phyloP scores from a whole-genome alignment of 805 yeast species.

The Clavispora carvajalis region DNA sequence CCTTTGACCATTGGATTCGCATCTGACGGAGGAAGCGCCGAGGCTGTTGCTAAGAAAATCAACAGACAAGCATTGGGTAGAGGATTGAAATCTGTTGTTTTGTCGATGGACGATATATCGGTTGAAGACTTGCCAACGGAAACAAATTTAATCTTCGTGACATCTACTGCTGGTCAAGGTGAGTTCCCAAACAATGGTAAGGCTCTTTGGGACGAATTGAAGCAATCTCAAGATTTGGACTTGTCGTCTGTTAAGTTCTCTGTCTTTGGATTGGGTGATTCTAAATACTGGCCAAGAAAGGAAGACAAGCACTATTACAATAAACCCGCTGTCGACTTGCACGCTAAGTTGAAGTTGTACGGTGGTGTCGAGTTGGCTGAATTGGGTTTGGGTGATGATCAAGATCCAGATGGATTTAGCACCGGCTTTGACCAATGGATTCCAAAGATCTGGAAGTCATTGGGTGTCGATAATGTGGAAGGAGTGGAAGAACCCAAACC shows the following conservation, averaged over 20 bases:
- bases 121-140: constrained; percentile 70
- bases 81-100: constrained; percentile 62
- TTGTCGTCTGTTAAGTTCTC: constrained; percentile 52
- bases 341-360: constrained; percentile 55
- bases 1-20: constrained; percentile 84
- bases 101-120: constrained; percentile 68
- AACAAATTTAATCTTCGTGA: constrained; percentile 60
- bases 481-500: constrained; percentile 88
- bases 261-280: constrained; percentile 76
- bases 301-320: constrained; percentile 92
- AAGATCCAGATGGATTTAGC: constrained; percentile 91
- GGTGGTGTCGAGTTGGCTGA: constrained; percentile 73
- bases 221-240: constrained; percentile 58
- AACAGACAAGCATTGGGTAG: constrained; percentile 75
- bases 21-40: constrained; percentile 90
- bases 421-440: constrained; percentile 93
- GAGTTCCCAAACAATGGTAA: constrained; percentile 83
- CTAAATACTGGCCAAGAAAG: constrained; percentile 93
- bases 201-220: constrained; percentile 67
- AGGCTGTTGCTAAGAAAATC: constrained; percentile 71
- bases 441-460: constrained; percentile 74
- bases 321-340: constrained; percentile 78
- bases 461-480: constrained; percentile 78
- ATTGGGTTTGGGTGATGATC: constrained; percentile 92
- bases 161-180: constrained; percentile 83